A percentile compares a stretch with the other conserved stretches of the same genome.
phyloP scores from a whole-genome alignment of 2,329 filamentous ascomycete species.

The Ramichloridium luteum region DNA sequence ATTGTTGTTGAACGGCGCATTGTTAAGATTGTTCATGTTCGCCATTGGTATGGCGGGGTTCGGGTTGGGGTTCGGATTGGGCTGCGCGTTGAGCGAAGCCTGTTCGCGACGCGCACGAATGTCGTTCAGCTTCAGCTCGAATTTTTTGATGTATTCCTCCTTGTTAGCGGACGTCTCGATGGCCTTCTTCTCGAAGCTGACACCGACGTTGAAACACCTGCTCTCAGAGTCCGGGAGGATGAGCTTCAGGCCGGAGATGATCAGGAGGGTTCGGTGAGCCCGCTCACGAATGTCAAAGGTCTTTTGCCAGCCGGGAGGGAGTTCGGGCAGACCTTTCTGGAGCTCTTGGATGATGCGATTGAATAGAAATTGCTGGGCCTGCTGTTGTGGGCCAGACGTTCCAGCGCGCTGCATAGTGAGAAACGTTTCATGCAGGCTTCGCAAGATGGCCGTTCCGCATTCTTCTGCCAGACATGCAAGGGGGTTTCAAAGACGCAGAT shows the following conservation, averaged over 20 bases:
- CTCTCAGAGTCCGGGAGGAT: slow-evolving; percentile 12
- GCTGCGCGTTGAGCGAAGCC: slow-evolving; percentile 5
- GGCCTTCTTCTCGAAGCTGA: slow-evolving; percentile 17
- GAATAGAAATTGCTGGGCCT: neutral
- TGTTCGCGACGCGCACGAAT: slow-evolving; percentile 15
- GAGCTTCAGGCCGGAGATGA: slow-evolving; percentile 13
- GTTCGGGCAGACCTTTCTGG: slow-evolving; percentile 8
- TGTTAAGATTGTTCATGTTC: slow-evolving; percentile 16
- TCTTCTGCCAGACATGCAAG: too few species aligned
- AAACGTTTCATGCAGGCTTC: slow-evolving; percentile 1
- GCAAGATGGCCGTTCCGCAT: too few species aligned
- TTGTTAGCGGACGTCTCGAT: slow-evolving; percentile 16
- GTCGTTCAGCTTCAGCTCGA: slow-evolving; percentile 18
- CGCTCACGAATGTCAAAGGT: slow-evolving; percentile 21
- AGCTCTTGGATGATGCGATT: slow-evolving; percentile 17
- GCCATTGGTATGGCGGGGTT: slow-evolving; percentile 9
- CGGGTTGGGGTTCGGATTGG: slow-evolving; percentile 8
- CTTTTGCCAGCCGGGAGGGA: slow-evolving; percentile 22
- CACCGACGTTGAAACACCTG: slow-evolving; percentile 18
- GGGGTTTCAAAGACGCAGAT: too few species aligned
- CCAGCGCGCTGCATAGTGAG: neutral
- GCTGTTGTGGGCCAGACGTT: neutral
- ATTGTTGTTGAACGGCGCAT: slow-evolving; percentile 11
- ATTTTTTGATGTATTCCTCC: slow-evolving; percentile 17
- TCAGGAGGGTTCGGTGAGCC: slow-evolving; percentile 20